Evolutionary conservation across 495 filamentous ascomycete genomes (phyloP), one percentile per base, ranked within the genome.

Genomic region (Parmelia sp.): DNA sequence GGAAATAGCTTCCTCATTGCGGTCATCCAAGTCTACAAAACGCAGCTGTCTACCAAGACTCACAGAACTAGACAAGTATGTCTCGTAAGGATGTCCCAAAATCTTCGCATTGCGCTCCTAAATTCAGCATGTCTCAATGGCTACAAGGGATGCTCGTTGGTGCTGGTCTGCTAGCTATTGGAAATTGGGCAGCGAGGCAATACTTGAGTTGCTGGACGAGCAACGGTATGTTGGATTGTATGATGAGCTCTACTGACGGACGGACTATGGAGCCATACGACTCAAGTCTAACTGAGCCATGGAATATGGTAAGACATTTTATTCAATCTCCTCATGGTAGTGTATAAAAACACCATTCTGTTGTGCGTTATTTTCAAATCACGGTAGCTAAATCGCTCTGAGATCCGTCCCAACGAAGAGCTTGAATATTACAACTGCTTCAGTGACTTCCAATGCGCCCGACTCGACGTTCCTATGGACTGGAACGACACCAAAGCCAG

Each of bases 391-490:
- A 64, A 10, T 10, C 4, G 4, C 58, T 29, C 2, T 1, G 21
- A 64, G 56, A 64, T 64, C 57, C 25, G 8, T n/a, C 56, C 65
- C 1, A 66, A 44, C 29, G 58, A 12, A 36, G n/a, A 62, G 25
- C 65, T 72, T 29, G 61, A 68, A 15, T 70, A 65, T 40, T 39
- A 29, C 9, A 37, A 56, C 51, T 76, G 70, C 59, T 75, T 66
- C 60, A 65, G 58, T 19, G 64, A 45, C 12, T 72, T 74, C 61
- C 62, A 76, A 66, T 79, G 77, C 58, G 73, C 77, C 17, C 71
- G 74, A n/a, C 60, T 79, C 33, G 62, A 73, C 75, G 56, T 59
- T 10, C 77, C 76, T 4, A 68, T 80, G 51, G 74, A 75, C 59
- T 78, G 72, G 71, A 79, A 78, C 55, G 69, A 71, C 21, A 77